Evolutionary conservation across 257 asterid species (phyloP).

Genomic region (Nicotiana tabacum): DNA sequence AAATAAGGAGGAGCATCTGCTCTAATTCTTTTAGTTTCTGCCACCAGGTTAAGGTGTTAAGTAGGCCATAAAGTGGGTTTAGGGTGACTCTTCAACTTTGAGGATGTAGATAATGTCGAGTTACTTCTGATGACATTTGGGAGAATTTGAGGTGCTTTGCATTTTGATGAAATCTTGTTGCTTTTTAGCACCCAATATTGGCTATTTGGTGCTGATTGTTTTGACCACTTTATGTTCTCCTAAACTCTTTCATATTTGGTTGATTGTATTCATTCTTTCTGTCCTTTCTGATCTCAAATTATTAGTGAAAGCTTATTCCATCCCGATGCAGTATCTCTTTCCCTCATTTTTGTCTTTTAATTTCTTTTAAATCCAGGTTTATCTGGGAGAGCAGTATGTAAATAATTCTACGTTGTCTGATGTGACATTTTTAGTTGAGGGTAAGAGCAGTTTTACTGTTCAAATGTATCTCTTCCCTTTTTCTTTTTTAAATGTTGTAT

Average conservation of each 20-base stretch:
- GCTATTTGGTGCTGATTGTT: not conserved
- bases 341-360: not conserved
- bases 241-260: not conserved
- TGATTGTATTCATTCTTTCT: not conserved
- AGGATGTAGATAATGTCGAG: not conserved
- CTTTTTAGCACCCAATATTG: not conserved
- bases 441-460: slow-evolving; percentile 29
- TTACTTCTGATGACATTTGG: not conserved
- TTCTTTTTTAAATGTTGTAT: not conserved
- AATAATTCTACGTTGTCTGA: slow-evolving; percentile 85
- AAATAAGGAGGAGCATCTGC: not conserved
- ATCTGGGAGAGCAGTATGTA: slow-evolving; percentile 93
- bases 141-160: not conserved
- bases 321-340: not conserved
- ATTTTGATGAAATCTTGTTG: not conserved
- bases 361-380: slow-evolving; percentile 54
- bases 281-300: not conserved
- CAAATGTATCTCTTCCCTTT: not conserved
- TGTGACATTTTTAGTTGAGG: slow-evolving; percentile 95
- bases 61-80: not conserved
- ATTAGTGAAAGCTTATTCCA: not conserved
- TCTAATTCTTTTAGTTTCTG: not conserved
- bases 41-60: not conserved
- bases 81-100: not conserved
- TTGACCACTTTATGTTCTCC: not conserved